These are phyloP conservation scores for Mycena chlorophos DNA, from an alignment of 768 basidiomycete genomes.

Conservation along the genomic window DNA sequence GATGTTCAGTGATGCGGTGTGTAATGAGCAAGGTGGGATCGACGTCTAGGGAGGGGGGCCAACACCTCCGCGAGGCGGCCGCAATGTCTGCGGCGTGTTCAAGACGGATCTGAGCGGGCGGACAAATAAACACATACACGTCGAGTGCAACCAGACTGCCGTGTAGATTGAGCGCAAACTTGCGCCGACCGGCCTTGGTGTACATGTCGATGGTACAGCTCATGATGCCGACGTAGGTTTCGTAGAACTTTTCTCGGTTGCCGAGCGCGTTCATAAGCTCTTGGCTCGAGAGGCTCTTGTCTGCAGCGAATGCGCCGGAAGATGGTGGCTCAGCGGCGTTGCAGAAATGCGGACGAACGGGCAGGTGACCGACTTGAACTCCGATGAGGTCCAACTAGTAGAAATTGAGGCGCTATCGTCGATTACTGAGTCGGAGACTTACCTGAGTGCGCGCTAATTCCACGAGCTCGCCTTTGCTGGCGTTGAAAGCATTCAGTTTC, in stretches of 20 bases:
- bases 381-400: constrained; percentile 84
- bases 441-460: constrained; percentile 91
- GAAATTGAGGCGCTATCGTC: neutral
- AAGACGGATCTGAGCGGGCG: neutral
- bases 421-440: constrained; percentile 19
- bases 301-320: constrained; percentile 24
- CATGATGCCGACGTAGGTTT: constrained; percentile 70
- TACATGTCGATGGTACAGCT: constrained; percentile 86
- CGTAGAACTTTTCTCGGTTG: constrained; percentile 66
- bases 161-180: constrained; percentile 84
- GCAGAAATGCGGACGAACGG: constrained; percentile 71
- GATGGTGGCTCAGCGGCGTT: constrained; percentile 37
- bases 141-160: constrained; percentile 88
- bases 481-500: constrained; percentile 55
- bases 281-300: constrained; percentile 51
- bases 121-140: no score
- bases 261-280: constrained; percentile 61
- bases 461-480: constrained; percentile 84
- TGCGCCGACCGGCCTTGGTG: constrained; percentile 76
- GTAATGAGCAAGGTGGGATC: constrained; percentile 85
- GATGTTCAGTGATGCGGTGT: constrained; percentile 80
- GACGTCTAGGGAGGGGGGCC: constrained; percentile 70
- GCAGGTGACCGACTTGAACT: constrained; percentile 69
- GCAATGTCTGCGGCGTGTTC: constrained; percentile 54
- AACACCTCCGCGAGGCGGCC: constrained; percentile 62